phyloP scores from a whole-genome alignment of 1,284 basidiomycete genomes.

The Salmacisia buchloeana region DNA sequence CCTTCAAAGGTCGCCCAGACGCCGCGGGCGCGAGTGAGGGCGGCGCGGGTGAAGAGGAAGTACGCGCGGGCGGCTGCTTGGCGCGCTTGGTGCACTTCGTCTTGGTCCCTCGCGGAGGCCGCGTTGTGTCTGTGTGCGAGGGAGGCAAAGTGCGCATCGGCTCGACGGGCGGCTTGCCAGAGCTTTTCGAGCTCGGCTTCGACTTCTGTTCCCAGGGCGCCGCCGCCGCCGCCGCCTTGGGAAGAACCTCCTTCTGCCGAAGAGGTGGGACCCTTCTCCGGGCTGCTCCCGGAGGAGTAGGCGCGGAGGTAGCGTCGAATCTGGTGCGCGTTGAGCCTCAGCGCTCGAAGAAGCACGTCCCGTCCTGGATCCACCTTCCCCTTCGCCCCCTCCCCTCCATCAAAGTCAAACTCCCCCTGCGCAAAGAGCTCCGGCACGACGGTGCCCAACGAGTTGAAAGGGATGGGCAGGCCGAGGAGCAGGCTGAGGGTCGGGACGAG shows the following conservation, averaged over 20 bases:
- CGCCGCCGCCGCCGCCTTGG: too few species aligned
- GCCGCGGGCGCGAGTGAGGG: slow-evolving; percentile 67
- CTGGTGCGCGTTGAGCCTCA: slow-evolving; percentile 70
- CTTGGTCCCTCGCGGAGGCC: slow-evolving; percentile 13
- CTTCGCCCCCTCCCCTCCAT: slow-evolving; percentile 30
- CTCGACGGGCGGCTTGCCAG: slow-evolving; percentile 27
- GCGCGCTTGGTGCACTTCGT: neutral
- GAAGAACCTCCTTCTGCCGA: too few species aligned
- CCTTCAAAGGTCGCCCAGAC: slow-evolving; percentile 95
- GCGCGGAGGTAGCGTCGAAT: slow-evolving; percentile 70
- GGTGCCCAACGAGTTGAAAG: slow-evolving; percentile 88
- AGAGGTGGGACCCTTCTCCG: neutral
- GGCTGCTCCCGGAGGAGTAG: slow-evolving; percentile 54
- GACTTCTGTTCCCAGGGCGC: slow-evolving; percentile 62
- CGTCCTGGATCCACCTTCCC: slow-evolving; percentile 13
- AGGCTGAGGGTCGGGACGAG: slow-evolving; percentile 82
- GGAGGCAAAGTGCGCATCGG: slow-evolving; percentile 25
- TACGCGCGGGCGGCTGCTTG: slow-evolving; percentile 14
- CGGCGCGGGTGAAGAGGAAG: slow-evolving; percentile 60
- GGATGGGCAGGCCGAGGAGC: slow-evolving; percentile 86
- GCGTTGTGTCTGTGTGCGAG: slow-evolving; percentile 23
- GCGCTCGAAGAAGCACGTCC: slow-evolving; percentile 58
- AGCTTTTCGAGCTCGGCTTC: slow-evolving; percentile 36
- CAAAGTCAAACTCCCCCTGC: neutral
- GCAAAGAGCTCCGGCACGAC: slow-evolving; percentile 84